A percentile compares a stretch with the other conserved stretches of the same genome.
phyloP scores from a whole-genome alignment of 495 filamentous ascomycete genomes.

The Thermochaetoides thermophila region DNA sequence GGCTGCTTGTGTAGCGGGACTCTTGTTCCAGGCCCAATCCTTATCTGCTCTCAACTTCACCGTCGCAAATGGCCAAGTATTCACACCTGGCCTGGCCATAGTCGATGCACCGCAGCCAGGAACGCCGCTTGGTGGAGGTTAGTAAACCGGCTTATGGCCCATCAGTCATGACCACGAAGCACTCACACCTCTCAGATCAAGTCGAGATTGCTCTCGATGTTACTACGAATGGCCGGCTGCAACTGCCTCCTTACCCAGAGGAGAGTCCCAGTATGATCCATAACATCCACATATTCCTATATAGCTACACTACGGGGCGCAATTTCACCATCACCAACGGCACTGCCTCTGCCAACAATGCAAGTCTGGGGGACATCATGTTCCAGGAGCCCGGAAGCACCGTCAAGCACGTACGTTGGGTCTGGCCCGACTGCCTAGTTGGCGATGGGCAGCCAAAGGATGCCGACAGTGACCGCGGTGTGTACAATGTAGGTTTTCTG shows the following conservation, averaged over 20 bases:
- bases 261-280: constrained; percentile 39
- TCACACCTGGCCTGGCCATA: constrained; percentile 48
- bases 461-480: constrained; percentile 25
- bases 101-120: constrained; percentile 51
- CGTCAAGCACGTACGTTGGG: constrained; percentile 56
- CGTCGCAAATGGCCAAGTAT: constrained; percentile 45
- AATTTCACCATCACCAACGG: constrained; percentile 60
- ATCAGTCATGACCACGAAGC: background rate
- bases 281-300: constrained; percentile 53
- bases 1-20: constrained; percentile 1
- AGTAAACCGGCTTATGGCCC: constrained; percentile 10
- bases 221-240: constrained; percentile 45
- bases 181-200: constrained; percentile 25
- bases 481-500: constrained; percentile 30
- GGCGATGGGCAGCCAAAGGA: constrained; percentile 33
- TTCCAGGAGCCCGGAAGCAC: constrained; percentile 45
- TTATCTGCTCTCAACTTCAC: constrained; percentile 29
- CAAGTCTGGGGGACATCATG: constrained; percentile 46
- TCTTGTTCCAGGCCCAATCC: constrained; percentile 6
- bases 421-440: constrained; percentile 50
- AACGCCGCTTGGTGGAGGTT: constrained; percentile 50
- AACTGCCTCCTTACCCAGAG: constrained; percentile 37
- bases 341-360: constrained; percentile 36
- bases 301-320: constrained; percentile 39
- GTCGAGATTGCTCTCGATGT: constrained; percentile 55